Conservation (phyloP, 495 filamentous ascomycete species). For the Hypoxylon cercidicola region DNA sequence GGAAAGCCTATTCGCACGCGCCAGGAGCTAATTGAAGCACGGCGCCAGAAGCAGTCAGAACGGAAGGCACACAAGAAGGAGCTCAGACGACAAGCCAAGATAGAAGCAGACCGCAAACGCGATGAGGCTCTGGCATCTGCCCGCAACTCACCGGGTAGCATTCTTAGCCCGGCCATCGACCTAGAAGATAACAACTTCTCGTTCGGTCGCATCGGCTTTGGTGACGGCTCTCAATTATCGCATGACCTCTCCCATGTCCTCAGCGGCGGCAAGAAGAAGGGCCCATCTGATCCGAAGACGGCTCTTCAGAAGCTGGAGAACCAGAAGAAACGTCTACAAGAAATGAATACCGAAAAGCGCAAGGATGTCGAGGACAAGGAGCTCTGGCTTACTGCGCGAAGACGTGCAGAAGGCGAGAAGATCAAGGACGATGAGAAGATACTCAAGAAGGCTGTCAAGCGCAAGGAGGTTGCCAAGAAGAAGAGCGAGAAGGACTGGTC, state of each 20-base stretch:
- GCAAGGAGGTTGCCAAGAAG: slow-evolving; percentile 87
- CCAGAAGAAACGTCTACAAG: slow-evolving; percentile 73
- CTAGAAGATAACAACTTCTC: slow-evolving; percentile 70
- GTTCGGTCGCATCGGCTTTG: slow-evolving; percentile 87
- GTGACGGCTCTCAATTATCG: slow-evolving; percentile 81
- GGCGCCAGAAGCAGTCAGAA: slow-evolving; percentile 85
- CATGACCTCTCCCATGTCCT: slow-evolving; percentile 70
- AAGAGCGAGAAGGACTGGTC: slow-evolving; percentile 92
- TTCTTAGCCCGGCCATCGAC: slow-evolving; percentile 77
- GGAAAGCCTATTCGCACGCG: slow-evolving; percentile 81
- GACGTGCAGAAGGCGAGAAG: slow-evolving; percentile 88
- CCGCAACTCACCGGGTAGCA: slow-evolving; percentile 64
- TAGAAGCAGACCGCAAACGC: slow-evolving; percentile 75
- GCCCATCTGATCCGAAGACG: slow-evolving; percentile 81
- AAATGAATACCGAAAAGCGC: slow-evolving; percentile 78
- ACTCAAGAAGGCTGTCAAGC: slow-evolving; percentile 93
- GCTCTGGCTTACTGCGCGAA: slow-evolving; percentile 88
- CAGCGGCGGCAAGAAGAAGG: slow-evolving; percentile 68
- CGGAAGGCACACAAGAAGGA: slow-evolving; percentile 89
- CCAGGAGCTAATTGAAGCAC: slow-evolving; percentile 88
- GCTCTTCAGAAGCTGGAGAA: slow-evolving; percentile 75
- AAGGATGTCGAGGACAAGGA: slow-evolving; percentile 92
- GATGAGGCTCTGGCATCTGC: slow-evolving; percentile 74
- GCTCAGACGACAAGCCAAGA: slow-evolving; percentile 74
- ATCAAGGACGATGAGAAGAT: slow-evolving; percentile 88